Conservation (phyloP, 2,329 filamentous ascomycete genomes). For the Aureobasidium sp. region DNA sequence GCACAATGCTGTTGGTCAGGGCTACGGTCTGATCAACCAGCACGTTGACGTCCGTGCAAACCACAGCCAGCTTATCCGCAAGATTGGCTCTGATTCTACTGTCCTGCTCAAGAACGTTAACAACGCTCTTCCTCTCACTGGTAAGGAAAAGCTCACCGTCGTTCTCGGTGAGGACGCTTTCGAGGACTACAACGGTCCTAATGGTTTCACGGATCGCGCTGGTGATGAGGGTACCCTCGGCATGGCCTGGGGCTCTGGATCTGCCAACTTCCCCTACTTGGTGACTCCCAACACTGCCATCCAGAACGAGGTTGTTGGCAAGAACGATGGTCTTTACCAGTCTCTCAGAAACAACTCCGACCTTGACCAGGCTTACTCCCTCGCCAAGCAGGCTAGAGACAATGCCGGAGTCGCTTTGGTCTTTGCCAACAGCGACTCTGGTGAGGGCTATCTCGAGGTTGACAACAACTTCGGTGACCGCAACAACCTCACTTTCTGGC, state of each 20-base stretch:
- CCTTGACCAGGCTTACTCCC: constrained; percentile 23
- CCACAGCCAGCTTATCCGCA: constrained; percentile 65
- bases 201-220: constrained; percentile 39
- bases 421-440: constrained; percentile 42
- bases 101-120: constrained; percentile 42
- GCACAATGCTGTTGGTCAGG: constrained; percentile 55
- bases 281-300: constrained; percentile 26
- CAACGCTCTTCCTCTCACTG: constrained; percentile 38
- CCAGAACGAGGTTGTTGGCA: constrained; percentile 22
- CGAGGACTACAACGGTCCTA: constrained; percentile 40
- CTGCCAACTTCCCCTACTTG: constrained; percentile 30
- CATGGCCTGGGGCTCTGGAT: constrained; percentile 43
- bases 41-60: constrained; percentile 72
- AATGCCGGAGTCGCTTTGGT: constrained; percentile 33
- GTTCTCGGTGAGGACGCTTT: constrained; percentile 46
- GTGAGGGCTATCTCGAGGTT: constrained; percentile 44
- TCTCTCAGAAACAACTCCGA: constrained; percentile 25
- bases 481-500: constrained; percentile 42
- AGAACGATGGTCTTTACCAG: constrained; percentile 21
- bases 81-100: constrained; percentile 46
- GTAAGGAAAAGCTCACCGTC: constrained; percentile 40
- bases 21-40: constrained; percentile 54
- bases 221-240: constrained; percentile 41
- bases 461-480: constrained; percentile 39
- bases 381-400: constrained; percentile 20